These are phyloP conservation scores for Cladophialophora chaetospira DNA, from an alignment of 2,329 filamentous ascomycete species.

Conservation along the genomic window DNA sequence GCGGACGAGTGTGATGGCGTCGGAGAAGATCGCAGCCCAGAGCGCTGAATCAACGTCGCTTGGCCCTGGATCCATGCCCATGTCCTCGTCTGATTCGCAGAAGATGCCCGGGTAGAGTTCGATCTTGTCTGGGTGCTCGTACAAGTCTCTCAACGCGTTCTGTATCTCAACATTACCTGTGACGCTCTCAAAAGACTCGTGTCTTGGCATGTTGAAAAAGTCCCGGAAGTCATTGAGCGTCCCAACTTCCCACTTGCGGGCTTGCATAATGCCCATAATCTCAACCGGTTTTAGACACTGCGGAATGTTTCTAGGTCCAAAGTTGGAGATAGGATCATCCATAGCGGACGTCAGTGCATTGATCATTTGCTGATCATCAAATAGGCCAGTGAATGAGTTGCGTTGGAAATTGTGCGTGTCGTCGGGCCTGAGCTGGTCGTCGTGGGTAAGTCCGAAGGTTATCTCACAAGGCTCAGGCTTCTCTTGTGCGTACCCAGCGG, in stretches of 20 bases:
- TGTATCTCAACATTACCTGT: not conserved
- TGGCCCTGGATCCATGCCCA: not conserved
- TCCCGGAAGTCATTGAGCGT: not conserved
- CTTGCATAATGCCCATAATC: not conserved
- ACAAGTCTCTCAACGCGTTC: not conserved
- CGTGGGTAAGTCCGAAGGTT: not conserved
- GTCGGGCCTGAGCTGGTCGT: not conserved
- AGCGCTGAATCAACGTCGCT: constrained; percentile 1
- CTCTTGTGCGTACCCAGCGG: not conserved
- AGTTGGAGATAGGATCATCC: not conserved
- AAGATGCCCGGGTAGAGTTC: not conserved
- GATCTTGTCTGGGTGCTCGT: constrained; percentile 1
- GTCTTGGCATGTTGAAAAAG: not conserved
- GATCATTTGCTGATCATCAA: not conserved
- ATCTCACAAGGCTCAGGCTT: not conserved
- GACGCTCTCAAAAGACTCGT: not conserved
- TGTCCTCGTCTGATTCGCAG: not conserved
- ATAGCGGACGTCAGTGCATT: not conserved
- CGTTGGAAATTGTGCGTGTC: not conserved
- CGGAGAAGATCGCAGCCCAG: constrained; percentile 1
- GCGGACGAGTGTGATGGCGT: not conserved
- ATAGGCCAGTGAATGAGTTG: not conserved
- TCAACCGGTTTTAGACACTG: not conserved
- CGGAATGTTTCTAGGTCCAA: not conserved
- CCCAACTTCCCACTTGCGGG: not conserved